Conservation (phyloP, 257 asterid genomes). For the Solanum lycopersicoides region DNA sequence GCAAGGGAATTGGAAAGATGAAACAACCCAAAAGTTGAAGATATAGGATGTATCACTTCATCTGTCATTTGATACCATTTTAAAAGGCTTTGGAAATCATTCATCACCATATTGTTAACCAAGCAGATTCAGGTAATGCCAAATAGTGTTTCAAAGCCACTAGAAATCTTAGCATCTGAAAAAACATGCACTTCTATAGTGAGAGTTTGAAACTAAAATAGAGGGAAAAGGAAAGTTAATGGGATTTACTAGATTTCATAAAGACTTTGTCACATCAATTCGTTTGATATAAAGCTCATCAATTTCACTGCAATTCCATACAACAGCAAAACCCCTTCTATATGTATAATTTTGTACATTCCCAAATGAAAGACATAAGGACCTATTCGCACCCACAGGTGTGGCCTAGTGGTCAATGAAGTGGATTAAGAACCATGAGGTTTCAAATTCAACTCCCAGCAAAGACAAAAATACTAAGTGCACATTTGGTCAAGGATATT, state of each 20-base stretch:
- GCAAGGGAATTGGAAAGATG: neutral
- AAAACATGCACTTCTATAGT: neutral
- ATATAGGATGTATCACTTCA: neutral
- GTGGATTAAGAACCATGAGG: neutral
- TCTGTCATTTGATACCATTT: neutral
- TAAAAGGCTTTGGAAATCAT: neutral
- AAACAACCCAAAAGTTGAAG: neutral
- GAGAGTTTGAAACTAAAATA: neutral
- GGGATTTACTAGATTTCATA: neutral
- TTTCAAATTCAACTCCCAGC: neutral
- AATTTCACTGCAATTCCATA: neutral
- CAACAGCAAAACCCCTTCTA: neutral
- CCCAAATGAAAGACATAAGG: neutral
- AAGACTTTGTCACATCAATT: neutral
- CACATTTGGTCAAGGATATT: neutral
- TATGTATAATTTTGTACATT: neutral
- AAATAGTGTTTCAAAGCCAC: neutral
- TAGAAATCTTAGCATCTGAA: neutral
- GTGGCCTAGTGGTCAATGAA: neutral
- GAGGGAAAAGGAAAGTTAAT: neutral
- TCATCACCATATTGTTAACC: neutral
- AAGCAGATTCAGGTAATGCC: neutral
- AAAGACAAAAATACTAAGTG: neutral
- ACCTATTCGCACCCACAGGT: neutral
- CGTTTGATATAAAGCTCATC: neutral